These are phyloP conservation scores for Vanilla planifolia DNA, from an alignment of 106 monocot genomes.

Conservation along the genomic window DNA sequence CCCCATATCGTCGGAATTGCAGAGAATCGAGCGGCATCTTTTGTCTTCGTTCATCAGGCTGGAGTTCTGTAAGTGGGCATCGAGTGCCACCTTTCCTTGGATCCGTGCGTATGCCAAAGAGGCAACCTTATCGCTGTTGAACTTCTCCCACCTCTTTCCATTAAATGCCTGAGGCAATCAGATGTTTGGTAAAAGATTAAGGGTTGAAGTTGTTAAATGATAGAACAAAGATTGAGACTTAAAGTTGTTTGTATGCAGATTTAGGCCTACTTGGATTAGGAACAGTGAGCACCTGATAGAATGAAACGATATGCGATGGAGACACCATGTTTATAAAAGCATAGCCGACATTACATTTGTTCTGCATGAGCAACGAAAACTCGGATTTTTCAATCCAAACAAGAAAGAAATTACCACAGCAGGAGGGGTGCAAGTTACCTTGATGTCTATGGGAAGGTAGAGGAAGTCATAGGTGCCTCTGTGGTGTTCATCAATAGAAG, in stretches of 20 bases:
- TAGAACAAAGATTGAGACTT: no score
- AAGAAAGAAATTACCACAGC: no score
- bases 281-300: constrained; percentile 70
- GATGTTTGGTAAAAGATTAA: no score
- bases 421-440: no score
- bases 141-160: constrained; percentile 60
- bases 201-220: no score
- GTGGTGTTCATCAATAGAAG: constrained; percentile 74
- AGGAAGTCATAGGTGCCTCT: constrained; percentile 76
- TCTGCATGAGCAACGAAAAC: constrained; percentile 31
- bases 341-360: constrained; percentile 91
- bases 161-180: constrained; percentile 43
- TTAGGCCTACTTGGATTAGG: no score
- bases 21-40: constrained; percentile 47
- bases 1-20: constrained; percentile 31
- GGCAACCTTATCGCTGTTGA: constrained; percentile 65
- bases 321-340: constrained; percentile 87
- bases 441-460: constrained; percentile 90
- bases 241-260: no score
- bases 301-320: constrained; percentile 56
- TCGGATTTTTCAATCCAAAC: neutral
- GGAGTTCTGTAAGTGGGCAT: constrained; percentile 58
- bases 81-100: constrained; percentile 46
- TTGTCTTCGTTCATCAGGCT: constrained; percentile 78
- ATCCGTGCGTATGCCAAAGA: constrained; percentile 57